Evolutionary conservation across 139 green algal species (phyloP).

Genomic region (Chlamydomonas sp.): DNA sequence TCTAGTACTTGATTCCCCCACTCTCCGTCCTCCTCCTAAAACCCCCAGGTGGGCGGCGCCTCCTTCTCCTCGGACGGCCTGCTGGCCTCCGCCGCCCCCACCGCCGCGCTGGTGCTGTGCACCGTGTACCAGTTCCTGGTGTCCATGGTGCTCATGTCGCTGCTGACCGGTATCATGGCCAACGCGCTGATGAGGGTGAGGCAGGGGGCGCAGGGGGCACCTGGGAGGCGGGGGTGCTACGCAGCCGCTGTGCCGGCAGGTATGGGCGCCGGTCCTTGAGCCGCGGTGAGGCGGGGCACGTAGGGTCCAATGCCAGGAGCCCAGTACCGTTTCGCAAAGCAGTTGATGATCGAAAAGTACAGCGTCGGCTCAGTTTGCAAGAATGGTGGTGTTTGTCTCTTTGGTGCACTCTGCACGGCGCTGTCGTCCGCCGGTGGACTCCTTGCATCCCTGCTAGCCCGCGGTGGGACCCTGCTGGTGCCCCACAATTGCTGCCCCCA

Average conservation of each 20-base stretch:
- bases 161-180: conserved; percentile 38
- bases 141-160: conserved; percentile 42
- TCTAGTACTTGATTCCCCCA: no score
- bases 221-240: not conserved
- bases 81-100: conserved; percentile 2
- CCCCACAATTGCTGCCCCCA: not conserved
- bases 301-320: no score
- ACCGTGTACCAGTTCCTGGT: conserved; percentile 35
- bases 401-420: no score
- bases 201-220: not conserved
- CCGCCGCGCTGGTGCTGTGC: not conserved
- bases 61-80: conserved; percentile 9
- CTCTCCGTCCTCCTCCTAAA: no score
- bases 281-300: not conserved
- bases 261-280: not conserved
- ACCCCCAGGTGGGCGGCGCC: conserved; percentile 10
- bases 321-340: no score
- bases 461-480: not conserved
- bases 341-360: no score
- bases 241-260: not conserved
- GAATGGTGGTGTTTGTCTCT: no score
- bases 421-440: no score
- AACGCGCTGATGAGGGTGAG: conserved; percentile 36
- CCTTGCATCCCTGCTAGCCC: no score
- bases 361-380: no score